These are phyloP conservation scores for Neoarthrinium moseri DNA, from an alignment of 2,329 filamentous ascomycete genomes.

Conservation along the genomic window DNA sequence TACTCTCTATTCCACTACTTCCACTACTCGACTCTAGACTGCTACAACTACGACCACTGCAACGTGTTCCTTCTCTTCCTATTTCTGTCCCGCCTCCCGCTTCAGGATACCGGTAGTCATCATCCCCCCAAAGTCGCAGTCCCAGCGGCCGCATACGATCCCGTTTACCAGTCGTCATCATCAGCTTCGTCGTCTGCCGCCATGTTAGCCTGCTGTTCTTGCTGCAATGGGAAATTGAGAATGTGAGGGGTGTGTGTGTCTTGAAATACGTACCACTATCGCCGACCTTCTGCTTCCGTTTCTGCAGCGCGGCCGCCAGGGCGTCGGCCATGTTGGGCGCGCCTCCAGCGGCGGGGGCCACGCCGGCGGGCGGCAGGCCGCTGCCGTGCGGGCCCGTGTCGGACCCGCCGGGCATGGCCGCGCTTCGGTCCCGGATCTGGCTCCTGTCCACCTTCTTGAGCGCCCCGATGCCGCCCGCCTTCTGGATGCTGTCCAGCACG, in stretches of 20 bases:
- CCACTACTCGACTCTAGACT: no score
- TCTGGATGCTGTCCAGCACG: slow-evolving; percentile 70
- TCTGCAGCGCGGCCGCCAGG: slow-evolving; percentile 72
- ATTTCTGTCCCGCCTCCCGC: no score
- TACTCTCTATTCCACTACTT: no score
- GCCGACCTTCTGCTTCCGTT: slow-evolving; percentile 91
- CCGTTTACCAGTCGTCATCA: slow-evolving; percentile 68
- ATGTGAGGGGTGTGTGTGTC: no score
- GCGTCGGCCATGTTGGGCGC: slow-evolving; percentile 77
- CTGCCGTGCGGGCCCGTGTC: slow-evolving; percentile 52
- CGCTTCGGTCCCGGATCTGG: slow-evolving; percentile 72
- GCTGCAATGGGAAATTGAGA: slow-evolving; percentile 16
- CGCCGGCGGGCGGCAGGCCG: slow-evolving; percentile 50
- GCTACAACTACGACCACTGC: no score
- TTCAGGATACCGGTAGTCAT: no score
- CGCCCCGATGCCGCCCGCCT: slow-evolving; percentile 62
- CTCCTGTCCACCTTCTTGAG: slow-evolving; percentile 74
- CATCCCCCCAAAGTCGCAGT: no score
- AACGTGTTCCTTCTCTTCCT: no score
- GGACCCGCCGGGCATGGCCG: slow-evolving; percentile 51
- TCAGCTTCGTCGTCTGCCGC: slow-evolving; percentile 71
- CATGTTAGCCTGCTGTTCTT: slow-evolving; percentile 22
- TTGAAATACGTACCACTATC: slow-evolving; percentile 75
- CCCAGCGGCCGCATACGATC: no score
- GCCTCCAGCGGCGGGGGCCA: slow-evolving; percentile 47